phyloP scores from a whole-genome alignment of 2,329 filamentous ascomycete genomes.

The Fusarium vanettenii region DNA sequence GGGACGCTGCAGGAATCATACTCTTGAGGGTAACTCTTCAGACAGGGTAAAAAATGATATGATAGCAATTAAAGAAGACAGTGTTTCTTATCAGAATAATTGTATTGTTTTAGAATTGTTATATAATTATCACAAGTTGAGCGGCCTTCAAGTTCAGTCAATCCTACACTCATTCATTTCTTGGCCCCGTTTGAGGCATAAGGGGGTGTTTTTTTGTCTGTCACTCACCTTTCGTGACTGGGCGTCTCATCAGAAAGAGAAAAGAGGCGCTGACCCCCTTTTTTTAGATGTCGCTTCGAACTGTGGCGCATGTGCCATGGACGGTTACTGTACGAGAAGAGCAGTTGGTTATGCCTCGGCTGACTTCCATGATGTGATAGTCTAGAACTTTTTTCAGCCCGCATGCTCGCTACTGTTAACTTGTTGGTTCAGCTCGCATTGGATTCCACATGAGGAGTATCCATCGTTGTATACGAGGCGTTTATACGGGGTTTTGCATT shows the following conservation, averaged over 20 bases:
- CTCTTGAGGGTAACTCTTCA: neutral
- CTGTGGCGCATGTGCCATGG: neutral
- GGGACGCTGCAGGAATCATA: neutral
- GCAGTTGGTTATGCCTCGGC: neutral
- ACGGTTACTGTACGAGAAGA: neutral
- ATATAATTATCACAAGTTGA: neutral
- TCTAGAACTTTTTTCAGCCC: neutral
- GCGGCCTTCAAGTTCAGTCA: neutral
- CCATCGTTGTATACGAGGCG: neutral
- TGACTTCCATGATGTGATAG: neutral
- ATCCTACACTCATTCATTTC: neutral
- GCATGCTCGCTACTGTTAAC: neutral
- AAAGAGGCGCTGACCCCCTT: neutral
- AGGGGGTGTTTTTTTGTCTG: neutral
- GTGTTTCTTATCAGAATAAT: neutral
- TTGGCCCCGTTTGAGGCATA: conserved; percentile 33
- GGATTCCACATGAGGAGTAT: neutral
- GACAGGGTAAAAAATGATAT: neutral
- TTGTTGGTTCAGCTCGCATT: neutral
- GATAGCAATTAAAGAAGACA: neutral
- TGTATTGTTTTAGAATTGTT: neutral
- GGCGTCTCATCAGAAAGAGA: neutral
- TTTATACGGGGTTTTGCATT: neutral
- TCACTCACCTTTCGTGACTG: neutral
- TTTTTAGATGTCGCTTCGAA: neutral